Evolutionary conservation across 2,329 filamentous ascomycete species (phyloP), one percentile per base, ranked within the genome.

Genomic region (Stagonosporopsis cucurbitacearum): DNA sequence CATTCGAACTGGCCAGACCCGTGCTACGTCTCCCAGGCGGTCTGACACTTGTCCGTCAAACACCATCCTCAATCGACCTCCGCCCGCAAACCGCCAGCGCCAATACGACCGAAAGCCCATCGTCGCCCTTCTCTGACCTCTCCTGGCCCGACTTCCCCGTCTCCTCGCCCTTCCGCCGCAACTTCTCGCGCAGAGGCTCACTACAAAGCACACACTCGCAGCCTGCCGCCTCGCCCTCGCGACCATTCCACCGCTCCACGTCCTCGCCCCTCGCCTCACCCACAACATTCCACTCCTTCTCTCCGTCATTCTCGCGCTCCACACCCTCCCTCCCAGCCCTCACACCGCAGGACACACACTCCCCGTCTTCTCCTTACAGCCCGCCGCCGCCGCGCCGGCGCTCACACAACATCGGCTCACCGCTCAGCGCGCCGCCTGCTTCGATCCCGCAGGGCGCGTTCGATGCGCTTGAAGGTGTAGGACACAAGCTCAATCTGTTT

Each of bases 11-110:
- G 3, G 44, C 57, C 5, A 60, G 44, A 6, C 63, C 62, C 11
- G 39, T 70, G 2, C 40, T 71, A 8, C 65, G 63, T 6, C 59
- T 71, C 12, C 68, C 69, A 2, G 59, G 64, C 8, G 66, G 69
- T 0, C 57, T 68, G 6, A 61, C 64, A 4, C 20, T 70, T 3
- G 64, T 71, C 5, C 58, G 62, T n/a, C 58, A 64, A 4, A 50
- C 61, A 3, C 35, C 46, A 2, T 26, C 20, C 2, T 41, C 46
- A 3, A 41, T 28, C 3, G 20, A 30, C 11, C 28, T 26, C 6
- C 41, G 26, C 19, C 52, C 52, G 17, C 35, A 46, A 2, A 50
- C 46, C 20, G 44, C 44, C n/a, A 15, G n/a, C n/a, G n/a, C n/a
- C n/a, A n/a, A n/a, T n/a, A n/a, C n/a, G n/a, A n/a, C n/a, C 13